phyloP scores from a whole-genome alignment of 176 grass and related monocot species.

The Musa acuminata region DNA sequence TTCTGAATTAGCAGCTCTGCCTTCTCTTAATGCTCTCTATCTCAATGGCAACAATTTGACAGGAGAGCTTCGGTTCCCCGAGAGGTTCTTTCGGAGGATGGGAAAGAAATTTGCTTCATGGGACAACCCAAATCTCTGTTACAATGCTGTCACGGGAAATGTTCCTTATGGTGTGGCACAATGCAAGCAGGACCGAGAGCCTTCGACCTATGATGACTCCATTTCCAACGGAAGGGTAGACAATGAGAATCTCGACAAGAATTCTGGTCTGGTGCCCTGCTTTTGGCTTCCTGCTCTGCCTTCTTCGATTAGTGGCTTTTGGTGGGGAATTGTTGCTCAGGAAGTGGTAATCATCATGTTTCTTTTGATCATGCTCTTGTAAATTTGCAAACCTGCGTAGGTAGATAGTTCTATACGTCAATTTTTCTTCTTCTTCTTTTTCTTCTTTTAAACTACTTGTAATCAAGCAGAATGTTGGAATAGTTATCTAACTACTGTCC shows the following conservation, averaged over 20 bases:
- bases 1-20: conserved; percentile 34
- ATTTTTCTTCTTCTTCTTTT: no score
- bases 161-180: conserved; percentile 22
- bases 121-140: conserved; percentile 73
- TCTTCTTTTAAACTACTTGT: no score
- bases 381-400: no score
- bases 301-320: conserved; percentile 8
- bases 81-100: conserved; percentile 58
- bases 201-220: not conserved
- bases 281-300: conserved; percentile 1
- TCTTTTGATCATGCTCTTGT: conserved; percentile 14
- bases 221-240: conserved; percentile 16
- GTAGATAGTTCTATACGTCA: no score
- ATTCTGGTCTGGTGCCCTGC: conserved; percentile 34
- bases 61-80: conserved; percentile 44
- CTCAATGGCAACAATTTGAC: conserved; percentile 80
- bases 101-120: conserved; percentile 69
- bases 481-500: no score
- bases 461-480: no score
- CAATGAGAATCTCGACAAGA: conserved; percentile 30
- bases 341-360: not conserved
- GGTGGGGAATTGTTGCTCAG: conserved; percentile 28
- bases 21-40: conserved; percentile 52
- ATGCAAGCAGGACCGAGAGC: conserved; percentile 38
- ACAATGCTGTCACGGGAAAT: conserved; percentile 10